Percentiles rank a stretch among this genome's conserved stretches.
phyloP scores from a whole-genome alignment of 1,284 basidiomycete species.

The Sporisorium graminicola region DNA sequence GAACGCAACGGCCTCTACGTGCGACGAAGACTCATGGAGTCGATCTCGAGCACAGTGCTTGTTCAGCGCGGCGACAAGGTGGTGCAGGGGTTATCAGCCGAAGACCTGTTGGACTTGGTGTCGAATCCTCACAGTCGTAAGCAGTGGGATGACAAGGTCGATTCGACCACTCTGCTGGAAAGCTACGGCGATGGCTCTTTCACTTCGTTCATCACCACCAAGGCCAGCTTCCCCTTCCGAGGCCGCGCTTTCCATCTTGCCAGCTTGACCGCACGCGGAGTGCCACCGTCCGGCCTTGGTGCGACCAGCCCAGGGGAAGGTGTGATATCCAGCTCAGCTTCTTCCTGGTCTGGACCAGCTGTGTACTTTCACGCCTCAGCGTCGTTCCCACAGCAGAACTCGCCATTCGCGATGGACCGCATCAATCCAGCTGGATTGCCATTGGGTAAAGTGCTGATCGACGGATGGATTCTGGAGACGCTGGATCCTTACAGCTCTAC shows the following conservation, averaged over 20 bases:
- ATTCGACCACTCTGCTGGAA: conserved; percentile 79
- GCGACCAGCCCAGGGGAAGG: conserved; percentile 33
- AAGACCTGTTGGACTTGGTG: conserved; percentile 81
- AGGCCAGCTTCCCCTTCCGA: conserved; percentile 88
- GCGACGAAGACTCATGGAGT: conserved; percentile 80
- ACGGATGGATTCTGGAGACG: conserved; percentile 97
- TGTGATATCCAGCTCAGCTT: conserved; percentile 67
- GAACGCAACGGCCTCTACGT: conserved; percentile 83
- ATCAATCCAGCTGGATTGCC: conserved; percentile 84
- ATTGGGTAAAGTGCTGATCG: conserved; percentile 84
- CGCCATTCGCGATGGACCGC: conserved; percentile 76
- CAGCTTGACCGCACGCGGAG: conserved; percentile 76
- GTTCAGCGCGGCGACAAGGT: conserved; percentile 91
- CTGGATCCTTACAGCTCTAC: conserved; percentile 96
- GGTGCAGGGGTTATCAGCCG: conserved; percentile 92
- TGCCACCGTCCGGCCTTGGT: conserved; percentile 32
- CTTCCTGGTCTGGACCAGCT: conserved; percentile 71
- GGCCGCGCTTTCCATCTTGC: conserved; percentile 88
- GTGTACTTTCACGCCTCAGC: conserved; percentile 71
- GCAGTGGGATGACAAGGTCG: conserved; percentile 87
- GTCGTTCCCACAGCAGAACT: conserved; percentile 77
- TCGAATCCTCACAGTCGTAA: conserved; percentile 77
- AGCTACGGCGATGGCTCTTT: conserved; percentile 83
- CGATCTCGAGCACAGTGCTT: conserved; percentile 84
- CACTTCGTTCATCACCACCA: conserved; percentile 72